Conservation (phyloP, 805 yeast species). For the Barnettozyma vustinii region DNA sequence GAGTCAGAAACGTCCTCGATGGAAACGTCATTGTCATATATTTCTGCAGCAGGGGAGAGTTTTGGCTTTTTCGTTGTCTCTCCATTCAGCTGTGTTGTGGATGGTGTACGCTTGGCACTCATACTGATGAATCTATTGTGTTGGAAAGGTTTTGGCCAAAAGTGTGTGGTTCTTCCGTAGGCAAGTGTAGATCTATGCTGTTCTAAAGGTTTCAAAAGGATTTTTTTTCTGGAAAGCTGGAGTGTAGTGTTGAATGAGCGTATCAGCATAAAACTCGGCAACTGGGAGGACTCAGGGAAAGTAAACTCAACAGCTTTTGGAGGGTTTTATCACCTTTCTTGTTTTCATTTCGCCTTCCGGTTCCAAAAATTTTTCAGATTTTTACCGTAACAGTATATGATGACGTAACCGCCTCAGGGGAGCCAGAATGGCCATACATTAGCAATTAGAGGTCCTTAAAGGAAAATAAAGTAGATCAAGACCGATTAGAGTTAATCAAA, state of each 20-base stretch:
- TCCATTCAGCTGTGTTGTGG: neutral
- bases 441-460: no score
- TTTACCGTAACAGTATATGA: neutral
- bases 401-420: neutral
- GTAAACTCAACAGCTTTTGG: neutral
- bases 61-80: neutral
- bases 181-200: neutral
- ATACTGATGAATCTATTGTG: neutral
- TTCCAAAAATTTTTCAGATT: neutral
- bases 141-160: neutral
- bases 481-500: no score
- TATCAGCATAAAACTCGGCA: neutral
- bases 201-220: neutral
- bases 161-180: neutral
- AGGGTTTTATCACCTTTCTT: neutral
- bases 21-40: slow-evolving; percentile 5
- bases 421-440: no score
- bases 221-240: neutral
- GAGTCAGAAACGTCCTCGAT: slow-evolving; percentile 2
- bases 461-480: no score
- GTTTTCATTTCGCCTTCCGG: neutral
- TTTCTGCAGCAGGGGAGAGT: neutral
- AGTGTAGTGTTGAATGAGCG: neutral
- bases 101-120: neutral
- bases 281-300: neutral